These are phyloP conservation scores for Nemania sp. DNA, from an alignment of 2,329 filamentous ascomycete genomes.

Conservation along the genomic window DNA sequence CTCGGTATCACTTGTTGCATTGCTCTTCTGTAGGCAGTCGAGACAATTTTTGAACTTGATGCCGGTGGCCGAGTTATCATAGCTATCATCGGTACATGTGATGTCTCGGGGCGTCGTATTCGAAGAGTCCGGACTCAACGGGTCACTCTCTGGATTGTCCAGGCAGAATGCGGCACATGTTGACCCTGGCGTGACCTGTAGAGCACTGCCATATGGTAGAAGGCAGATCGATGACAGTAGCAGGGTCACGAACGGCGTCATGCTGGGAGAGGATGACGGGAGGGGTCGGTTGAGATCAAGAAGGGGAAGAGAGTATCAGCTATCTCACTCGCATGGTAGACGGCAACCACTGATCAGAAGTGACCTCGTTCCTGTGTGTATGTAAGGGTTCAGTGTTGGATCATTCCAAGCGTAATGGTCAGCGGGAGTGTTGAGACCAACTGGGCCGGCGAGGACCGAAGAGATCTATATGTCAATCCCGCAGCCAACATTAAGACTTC, in stretches of 20 bases:
- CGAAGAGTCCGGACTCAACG: conserved; percentile 43
- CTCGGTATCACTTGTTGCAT: conserved; percentile 45
- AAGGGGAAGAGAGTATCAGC: conserved; percentile 2
- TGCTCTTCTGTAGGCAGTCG: conserved; percentile 52
- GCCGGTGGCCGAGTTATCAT: conserved; percentile 43
- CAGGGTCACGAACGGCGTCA: conserved; percentile 21
- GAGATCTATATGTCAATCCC: conserved; percentile 29
- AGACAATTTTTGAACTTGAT: conserved; percentile 54
- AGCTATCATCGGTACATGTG: conserved; percentile 50
- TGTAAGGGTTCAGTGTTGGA: neutral
- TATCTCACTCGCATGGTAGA: conserved; percentile 27
- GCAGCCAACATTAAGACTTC: neutral
- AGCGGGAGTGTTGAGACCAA: neutral
- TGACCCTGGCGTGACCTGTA: conserved; percentile 55
- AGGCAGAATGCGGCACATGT: conserved; percentile 54
- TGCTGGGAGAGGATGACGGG: conserved; percentile 12
- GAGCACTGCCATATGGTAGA: conserved; percentile 10
- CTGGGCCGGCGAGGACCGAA: conserved; percentile 13
- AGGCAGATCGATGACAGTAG: conserved; percentile 17
- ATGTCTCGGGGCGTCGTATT: conserved; percentile 53
- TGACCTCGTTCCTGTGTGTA: conserved; percentile 7
- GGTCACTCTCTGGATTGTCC: conserved; percentile 43
- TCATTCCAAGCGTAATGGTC: conserved; percentile 6
- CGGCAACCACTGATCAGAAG: conserved; percentile 2
- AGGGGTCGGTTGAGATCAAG: conserved; percentile 1